phyloP scores from a whole-genome alignment of 306 rosid genomes.

The Gastrolobium bilobum region DNA sequence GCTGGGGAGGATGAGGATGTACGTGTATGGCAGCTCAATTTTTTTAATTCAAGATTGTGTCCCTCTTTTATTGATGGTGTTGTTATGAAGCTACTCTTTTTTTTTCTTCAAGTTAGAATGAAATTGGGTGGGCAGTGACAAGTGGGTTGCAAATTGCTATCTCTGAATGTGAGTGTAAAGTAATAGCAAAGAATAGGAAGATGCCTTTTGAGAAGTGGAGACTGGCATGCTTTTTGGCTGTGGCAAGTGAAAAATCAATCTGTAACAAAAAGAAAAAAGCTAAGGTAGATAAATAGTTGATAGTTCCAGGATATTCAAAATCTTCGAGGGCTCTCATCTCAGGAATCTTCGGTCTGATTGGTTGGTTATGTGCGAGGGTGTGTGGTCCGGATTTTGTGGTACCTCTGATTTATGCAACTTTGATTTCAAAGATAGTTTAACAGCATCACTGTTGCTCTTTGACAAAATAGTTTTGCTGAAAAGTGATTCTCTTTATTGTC shows the following conservation, averaged over 20 bases:
- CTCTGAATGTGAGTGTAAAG: neutral
- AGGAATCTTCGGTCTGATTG: neutral
- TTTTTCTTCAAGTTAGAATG: too few species aligned
- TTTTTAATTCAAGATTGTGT: constrained; percentile 29
- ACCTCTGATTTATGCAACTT: too few species aligned
- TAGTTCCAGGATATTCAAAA: constrained; percentile 39
- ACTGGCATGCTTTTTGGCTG: neutral
- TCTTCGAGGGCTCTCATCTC: constrained; percentile 33
- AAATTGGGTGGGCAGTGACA: neutral
- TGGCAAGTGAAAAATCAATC: neutral
- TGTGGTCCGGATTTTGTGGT: constrained; percentile 39
- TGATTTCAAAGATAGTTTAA: neutral
- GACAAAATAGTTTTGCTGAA: constrained; percentile 50
- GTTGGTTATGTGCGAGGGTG: neutral
- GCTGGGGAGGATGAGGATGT: constrained; percentile 49
- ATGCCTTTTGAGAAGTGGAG: neutral
- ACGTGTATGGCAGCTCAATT: constrained; percentile 43
- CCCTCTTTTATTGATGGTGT: constrained; percentile 17
- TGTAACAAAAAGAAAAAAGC: neutral
- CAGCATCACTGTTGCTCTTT: neutral
- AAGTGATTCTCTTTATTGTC: constrained; percentile 46
- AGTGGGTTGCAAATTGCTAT: neutral
- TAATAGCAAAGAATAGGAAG: neutral
- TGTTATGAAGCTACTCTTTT: neutral
- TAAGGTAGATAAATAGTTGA: constrained; percentile 26